Evolutionary conservation across 23 red algal species (phyloP).

Genomic region (Agarophyton chilense): DNA sequence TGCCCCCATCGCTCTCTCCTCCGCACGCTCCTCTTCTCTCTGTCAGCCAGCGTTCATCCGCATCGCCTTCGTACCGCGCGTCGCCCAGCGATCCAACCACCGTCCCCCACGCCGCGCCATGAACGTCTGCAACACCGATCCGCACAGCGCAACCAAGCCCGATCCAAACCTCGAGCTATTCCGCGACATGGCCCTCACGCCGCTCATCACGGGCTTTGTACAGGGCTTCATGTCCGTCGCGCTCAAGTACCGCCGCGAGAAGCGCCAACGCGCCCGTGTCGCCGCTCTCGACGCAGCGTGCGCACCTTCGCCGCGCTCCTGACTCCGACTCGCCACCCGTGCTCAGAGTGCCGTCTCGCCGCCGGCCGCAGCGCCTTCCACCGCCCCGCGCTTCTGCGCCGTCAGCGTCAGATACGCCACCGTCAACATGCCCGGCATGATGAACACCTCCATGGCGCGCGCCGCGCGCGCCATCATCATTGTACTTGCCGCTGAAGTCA

Average conservation of each 20-base stretch:
- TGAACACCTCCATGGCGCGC: not conserved
- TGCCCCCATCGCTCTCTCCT: not conserved
- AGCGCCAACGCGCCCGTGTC: not conserved
- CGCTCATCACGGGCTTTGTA: conserved; percentile 29
- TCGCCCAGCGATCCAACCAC: not conserved
- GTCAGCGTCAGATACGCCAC: conserved; percentile 27
- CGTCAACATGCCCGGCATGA: conserved; percentile 10
- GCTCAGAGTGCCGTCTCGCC: too few species aligned
- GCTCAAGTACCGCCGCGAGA: conserved; percentile 13
- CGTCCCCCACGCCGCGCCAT: not conserved
- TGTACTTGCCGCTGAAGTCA: not conserved
- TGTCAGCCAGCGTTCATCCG: too few species aligned
- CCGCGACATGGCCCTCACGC: not conserved
- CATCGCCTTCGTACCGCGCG: not conserved
- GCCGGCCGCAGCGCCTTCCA: too few species aligned
- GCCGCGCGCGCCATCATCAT: not conserved
- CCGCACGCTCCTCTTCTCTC: not conserved
- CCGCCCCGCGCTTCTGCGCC: conserved; percentile 14
- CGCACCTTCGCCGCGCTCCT: too few species aligned
- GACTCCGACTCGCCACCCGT: too few species aligned
- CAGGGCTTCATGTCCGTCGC: conserved; percentile 43
- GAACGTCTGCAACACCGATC: not conserved
- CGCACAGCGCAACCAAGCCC: not conserved
- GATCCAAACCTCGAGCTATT: not conserved
- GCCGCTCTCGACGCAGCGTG: not conserved